Conservation (phyloP, 2,329 filamentous ascomycete genomes). For the Laburnicola sp. region DNA sequence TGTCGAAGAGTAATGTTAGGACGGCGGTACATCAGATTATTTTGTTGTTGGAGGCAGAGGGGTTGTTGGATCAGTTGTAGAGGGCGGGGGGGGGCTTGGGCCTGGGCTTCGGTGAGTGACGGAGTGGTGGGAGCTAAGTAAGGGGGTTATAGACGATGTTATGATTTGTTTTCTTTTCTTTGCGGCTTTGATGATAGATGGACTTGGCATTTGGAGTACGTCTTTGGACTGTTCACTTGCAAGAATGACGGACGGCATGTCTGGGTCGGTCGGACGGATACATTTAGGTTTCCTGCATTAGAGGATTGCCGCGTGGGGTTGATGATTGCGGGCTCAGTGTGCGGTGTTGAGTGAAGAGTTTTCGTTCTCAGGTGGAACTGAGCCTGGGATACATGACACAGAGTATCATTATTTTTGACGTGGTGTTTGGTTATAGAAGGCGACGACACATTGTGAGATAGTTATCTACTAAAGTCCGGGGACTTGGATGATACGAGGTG, state of each 20-base stretch:
- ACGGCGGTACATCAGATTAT: slow-evolving; percentile 97
- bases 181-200: neutral
- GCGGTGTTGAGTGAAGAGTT: no score
- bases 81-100: neutral
- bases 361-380: no score
- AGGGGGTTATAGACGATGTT: neutral
- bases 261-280: neutral
- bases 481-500: no score
- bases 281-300: slow-evolving; percentile 8
- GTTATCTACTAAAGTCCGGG: no score
- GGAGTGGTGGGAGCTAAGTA: neutral
- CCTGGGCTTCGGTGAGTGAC: neutral
- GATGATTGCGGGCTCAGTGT: no score
- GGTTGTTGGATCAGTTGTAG: slow-evolving; percentile 69
- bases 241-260: neutral
- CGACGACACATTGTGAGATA: no score
- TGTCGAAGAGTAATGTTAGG: slow-evolving; percentile 83
- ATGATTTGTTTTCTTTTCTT: neutral
- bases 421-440: no score
- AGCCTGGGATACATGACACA: no score
- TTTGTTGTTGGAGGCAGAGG: slow-evolving; percentile 84
- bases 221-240: neutral
- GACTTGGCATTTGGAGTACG: neutral
- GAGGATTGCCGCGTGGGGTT: neutral
- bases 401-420: no score